Conservation (phyloP, 306 rosid species). For the Vachellia collinsii region DNA sequence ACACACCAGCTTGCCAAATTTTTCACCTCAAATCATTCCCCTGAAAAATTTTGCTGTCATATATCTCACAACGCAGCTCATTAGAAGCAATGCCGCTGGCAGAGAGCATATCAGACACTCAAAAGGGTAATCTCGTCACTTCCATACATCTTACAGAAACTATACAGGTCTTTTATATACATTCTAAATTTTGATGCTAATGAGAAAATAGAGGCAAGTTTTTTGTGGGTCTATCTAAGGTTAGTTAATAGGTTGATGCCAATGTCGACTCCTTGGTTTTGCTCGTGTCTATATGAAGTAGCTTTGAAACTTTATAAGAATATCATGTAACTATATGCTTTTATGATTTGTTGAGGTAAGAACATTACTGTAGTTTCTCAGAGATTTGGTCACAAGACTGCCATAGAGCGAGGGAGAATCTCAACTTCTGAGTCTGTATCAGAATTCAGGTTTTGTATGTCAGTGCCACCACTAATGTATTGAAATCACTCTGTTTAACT, state of each 20-base stretch:
- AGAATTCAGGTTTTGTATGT: neutral
- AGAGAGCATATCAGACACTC: no score
- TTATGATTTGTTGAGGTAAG: no score
- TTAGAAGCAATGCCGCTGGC: no score
- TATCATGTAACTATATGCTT: neutral
- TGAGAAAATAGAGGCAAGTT: conserved; percentile 35
- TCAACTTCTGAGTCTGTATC: neutral
- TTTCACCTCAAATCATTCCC: conserved; percentile 84
- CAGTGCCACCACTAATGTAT: neutral
- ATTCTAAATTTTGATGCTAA: neutral
- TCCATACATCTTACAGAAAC: conserved; percentile 41
- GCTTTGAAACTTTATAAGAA: neutral
- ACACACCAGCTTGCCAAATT: conserved; percentile 81
- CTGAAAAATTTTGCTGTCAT: conserved; percentile 39
- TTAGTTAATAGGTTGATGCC: conserved; percentile 24
- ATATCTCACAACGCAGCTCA: conserved; percentile 7
- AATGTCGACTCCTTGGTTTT: conserved; percentile 37
- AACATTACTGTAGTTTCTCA: neutral
- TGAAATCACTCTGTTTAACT: neutral
- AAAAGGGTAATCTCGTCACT: no score
- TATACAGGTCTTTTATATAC: conserved; percentile 23
- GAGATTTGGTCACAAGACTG: neutral
- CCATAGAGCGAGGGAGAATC: neutral
- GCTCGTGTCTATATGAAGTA: neutral
- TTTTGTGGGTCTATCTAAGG: conserved; percentile 12